Conservation (phyloP, 2,329 filamentous ascomycete species). For the Paecilomyces variotii region DNA sequence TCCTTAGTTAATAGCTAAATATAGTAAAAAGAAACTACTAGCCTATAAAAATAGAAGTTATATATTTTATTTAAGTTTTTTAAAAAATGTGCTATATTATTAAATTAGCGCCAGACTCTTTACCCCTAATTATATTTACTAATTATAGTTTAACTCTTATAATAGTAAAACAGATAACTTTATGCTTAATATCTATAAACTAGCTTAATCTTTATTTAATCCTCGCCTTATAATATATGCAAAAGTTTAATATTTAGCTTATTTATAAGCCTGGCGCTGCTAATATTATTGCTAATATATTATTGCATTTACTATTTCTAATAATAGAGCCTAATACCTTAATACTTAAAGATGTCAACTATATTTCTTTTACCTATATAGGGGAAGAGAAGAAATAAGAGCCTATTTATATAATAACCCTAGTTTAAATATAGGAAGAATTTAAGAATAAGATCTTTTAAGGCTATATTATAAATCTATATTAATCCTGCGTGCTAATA, state of each 20-base stretch:
- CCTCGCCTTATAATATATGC: background rate
- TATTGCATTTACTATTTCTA: background rate
- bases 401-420: background rate
- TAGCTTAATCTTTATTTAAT: background rate
- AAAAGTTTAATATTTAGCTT: background rate
- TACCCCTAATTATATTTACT: background rate
- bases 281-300: background rate
- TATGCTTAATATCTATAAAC: background rate
- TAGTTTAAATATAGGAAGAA: background rate
- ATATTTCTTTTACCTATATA: background rate
- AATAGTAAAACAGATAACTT: background rate
- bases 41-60: background rate
- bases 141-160: background rate
- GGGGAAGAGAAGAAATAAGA: background rate
- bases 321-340: background rate
- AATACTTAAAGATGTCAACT: background rate
- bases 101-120: background rate
- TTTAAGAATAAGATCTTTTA: background rate
- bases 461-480: background rate
- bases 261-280: background rate
- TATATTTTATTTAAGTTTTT: background rate
- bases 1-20: background rate
- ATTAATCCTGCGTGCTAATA: background rate
- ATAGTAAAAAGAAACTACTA: background rate
- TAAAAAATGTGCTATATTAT: background rate